Percentiles rank a stretch among this genome's conserved stretches.
Evolutionary conservation across 2,329 filamentous ascomycete species (phyloP).

Genomic region (Huntiella savannae): DNA sequence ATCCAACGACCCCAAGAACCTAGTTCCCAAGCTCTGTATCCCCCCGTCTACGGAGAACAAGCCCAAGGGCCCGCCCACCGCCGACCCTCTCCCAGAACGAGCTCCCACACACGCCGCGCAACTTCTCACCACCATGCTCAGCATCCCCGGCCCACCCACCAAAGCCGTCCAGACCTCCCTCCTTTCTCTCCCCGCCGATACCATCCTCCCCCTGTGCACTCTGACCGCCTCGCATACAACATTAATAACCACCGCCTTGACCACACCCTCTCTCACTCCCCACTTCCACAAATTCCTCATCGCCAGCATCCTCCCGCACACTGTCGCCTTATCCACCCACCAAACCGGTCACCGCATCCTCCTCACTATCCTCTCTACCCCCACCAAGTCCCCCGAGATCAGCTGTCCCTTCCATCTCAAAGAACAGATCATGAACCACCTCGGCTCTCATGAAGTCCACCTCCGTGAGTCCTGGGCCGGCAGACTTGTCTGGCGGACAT

Average conservation of each 20-base stretch:
- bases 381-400: slow-evolving; percentile 28
- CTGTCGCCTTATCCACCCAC: slow-evolving; percentile 27
- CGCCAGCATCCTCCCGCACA: slow-evolving; percentile 26
- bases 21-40: slow-evolving; percentile 31
- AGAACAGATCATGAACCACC: slow-evolving; percentile 31
- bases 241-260: slow-evolving; percentile 31
- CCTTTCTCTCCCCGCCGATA: slow-evolving; percentile 34
- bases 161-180: slow-evolving; percentile 58
- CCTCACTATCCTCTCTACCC: slow-evolving; percentile 28
- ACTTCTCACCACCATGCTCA: slow-evolving; percentile 61
- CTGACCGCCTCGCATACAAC: slow-evolving; percentile 29
- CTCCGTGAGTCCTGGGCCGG: slow-evolving; percentile 36
- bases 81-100: slow-evolving; percentile 1
- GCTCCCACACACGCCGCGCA: slow-evolving; percentile 51
- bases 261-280: slow-evolving; percentile 28
- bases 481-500: slow-evolving; percentile 35
- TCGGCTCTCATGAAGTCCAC: slow-evolving; percentile 28
- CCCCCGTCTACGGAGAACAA: slow-evolving; percentile 16
- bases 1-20: slow-evolving; percentile 26
- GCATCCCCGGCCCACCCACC: slow-evolving; percentile 48
- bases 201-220: slow-evolving; percentile 44
- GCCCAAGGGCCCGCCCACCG: slow-evolving; percentile 6
- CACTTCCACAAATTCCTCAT: slow-evolving; percentile 37
- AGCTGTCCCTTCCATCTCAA: slow-evolving; percentile 37
- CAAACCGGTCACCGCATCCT: slow-evolving; percentile 33